These are phyloP conservation scores for Aspergillus sp. DNA, from an alignment of 2,329 filamentous ascomycete species.

Conservation along the genomic window DNA sequence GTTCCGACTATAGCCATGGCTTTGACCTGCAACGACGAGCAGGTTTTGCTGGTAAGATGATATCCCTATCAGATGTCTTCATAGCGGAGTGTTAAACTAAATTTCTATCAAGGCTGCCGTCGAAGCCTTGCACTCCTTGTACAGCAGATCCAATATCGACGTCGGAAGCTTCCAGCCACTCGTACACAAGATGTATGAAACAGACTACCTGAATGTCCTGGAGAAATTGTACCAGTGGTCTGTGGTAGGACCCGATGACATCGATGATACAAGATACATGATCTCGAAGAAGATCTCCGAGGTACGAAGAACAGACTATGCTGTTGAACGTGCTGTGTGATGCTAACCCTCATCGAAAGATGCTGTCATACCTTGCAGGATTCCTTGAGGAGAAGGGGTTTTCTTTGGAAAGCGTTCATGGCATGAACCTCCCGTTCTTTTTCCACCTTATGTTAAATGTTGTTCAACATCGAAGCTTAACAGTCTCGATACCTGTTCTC, in stretches of 20 bases:
- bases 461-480: constrained; percentile 79
- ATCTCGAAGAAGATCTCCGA: constrained; percentile 93
- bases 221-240: constrained; percentile 78
- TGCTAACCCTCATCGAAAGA: constrained; percentile 47
- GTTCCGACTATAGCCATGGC: constrained; percentile 70
- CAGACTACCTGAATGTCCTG: constrained; percentile 69
- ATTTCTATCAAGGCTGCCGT: constrained; percentile 63
- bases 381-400: constrained; percentile 77
- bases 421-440: constrained; percentile 70
- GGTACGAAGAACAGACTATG: constrained; percentile 49
- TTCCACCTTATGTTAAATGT: constrained; percentile 77
- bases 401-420: constrained; percentile 56
- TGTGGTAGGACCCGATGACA: constrained; percentile 72
- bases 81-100: background rate
- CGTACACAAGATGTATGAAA: constrained; percentile 74
- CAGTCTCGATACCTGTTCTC: constrained; percentile 89
- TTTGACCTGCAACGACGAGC: constrained; percentile 67
- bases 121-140: constrained; percentile 80
- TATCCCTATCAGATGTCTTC: constrained; percentile 4
- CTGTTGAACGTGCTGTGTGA: background rate
- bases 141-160: constrained; percentile 70
- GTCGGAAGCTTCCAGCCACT: constrained; percentile 77
- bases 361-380: constrained; percentile 80
- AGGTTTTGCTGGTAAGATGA: constrained; percentile 68
- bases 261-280: constrained; percentile 89